Evolutionary conservation across 495 filamentous ascomycete species (phyloP).

Genomic region (Trypethelium eluteriae): DNA sequence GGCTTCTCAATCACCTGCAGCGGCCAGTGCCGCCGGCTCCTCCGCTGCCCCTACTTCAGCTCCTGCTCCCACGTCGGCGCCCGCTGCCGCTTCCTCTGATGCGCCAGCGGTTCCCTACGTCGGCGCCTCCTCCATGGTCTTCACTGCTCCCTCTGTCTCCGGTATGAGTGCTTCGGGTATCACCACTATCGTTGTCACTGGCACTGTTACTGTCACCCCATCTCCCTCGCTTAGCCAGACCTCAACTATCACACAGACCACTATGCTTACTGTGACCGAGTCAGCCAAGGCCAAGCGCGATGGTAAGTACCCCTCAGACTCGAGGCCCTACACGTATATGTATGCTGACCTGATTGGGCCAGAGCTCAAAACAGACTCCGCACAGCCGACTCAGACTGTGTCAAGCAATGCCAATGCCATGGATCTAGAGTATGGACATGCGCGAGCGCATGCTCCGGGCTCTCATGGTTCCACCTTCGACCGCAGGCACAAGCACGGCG

Average conservation of each 20-base stretch:
- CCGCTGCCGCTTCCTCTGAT: background rate
- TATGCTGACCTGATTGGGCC: conserved; percentile 7
- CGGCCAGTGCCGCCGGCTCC: background rate
- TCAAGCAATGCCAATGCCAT: background rate
- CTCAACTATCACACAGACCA: background rate
- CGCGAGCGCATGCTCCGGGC: background rate
- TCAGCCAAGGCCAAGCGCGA: conserved; percentile 2
- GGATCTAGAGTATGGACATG: background rate
- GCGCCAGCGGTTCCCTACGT: background rate
- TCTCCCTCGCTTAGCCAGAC: background rate
- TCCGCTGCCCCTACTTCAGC: conserved; percentile 8
- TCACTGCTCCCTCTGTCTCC: conserved; percentile 2
- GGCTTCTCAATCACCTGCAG: background rate
- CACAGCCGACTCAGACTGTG: background rate
- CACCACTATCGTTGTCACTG: conserved; percentile 8
- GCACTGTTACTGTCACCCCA: conserved; percentile 3
- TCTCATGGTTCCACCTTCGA: background rate
- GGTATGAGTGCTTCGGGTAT: background rate
- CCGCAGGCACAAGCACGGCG: background rate
- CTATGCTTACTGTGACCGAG: conserved; percentile 1
- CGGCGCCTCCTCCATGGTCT: background rate
- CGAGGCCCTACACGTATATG: background rate
- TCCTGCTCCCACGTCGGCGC: conserved; percentile 2
- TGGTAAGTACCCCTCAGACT: background rate
- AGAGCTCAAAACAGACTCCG: background rate